Conservation (phyloP, 495 filamentous ascomycete genomes). For the Podospora didyma region DNA sequence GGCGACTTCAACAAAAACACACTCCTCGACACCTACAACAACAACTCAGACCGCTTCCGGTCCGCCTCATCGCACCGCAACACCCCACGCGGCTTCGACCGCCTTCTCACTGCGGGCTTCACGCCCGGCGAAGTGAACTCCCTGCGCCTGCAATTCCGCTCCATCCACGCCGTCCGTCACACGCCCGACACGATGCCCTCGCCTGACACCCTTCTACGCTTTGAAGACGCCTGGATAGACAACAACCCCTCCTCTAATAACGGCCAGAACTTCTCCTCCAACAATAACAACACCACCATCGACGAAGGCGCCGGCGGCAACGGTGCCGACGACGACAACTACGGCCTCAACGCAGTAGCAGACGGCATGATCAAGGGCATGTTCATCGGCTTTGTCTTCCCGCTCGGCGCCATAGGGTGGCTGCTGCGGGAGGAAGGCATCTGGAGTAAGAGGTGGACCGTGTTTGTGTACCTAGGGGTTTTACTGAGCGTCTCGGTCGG, state of each 20-base stretch:
- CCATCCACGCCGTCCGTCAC: conserved; percentile 68
- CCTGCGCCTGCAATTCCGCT: conserved; percentile 80
- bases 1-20: too few relatives aligned
- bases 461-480: conserved; percentile 80
- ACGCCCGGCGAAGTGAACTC: conserved; percentile 73
- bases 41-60: conserved; percentile 9
- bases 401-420: conserved; percentile 80
- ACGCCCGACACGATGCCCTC: conserved; percentile 84
- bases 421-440: conserved; percentile 83
- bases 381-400: conserved; percentile 91
- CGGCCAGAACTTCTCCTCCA: neutral
- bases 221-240: conserved; percentile 95
- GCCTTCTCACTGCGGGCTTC: conserved; percentile 75
- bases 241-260: conserved; percentile 44
- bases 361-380: conserved; percentile 88
- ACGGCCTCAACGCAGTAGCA: conserved; percentile 44
- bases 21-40: neutral
- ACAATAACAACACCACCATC: neutral
- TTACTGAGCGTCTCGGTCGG: conserved; percentile 45
- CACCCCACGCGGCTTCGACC: conserved; percentile 79
- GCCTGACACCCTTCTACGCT: conserved; percentile 47
- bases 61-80: neutral
- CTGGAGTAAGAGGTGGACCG: conserved; percentile 74
- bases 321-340: conserved; percentile 38
- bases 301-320: conserved; percentile 15